Evolutionary conservation across 1,139 yeast species (phyloP).

Genomic region (Komagataea norvegica): DNA sequence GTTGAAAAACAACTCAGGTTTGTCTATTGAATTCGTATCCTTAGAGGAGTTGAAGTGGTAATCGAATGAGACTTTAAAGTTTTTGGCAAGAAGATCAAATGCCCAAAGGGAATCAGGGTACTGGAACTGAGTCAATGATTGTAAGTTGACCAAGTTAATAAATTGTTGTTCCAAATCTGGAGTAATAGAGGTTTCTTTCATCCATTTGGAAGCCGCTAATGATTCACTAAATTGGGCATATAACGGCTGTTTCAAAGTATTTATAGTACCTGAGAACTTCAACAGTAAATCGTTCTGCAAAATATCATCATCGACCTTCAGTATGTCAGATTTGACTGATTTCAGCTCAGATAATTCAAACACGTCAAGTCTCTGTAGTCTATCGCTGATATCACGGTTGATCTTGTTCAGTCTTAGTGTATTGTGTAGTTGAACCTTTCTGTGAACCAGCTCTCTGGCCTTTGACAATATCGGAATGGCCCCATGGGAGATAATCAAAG

Average conservation of each 20-base stretch:
- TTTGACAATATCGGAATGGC: constrained; percentile 12
- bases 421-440: constrained; percentile 13
- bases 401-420: constrained; percentile 15
- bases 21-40: constrained; percentile 65
- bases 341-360: constrained; percentile 22
- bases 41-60: constrained; percentile 64
- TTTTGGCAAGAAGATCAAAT: constrained; percentile 49
- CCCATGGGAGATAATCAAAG: constrained; percentile 15
- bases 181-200: constrained; percentile 16
- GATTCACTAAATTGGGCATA: constrained; percentile 15
- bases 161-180: constrained; percentile 20
- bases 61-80: constrained; percentile 57
- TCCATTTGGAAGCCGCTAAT: constrained; percentile 18
- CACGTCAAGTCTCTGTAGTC: constrained; percentile 9
- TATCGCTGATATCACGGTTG: constrained; percentile 11
- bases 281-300: constrained; percentile 9
- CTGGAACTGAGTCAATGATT: constrained; percentile 33
- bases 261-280: constrained; percentile 1
- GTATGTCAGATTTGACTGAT: constrained; percentile 22
- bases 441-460: constrained; percentile 15
- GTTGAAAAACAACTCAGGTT: constrained; percentile 76
- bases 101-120: constrained; percentile 55
- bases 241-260: constrained; percentile 10
- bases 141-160: constrained; percentile 34
- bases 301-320: constrained; percentile 14